Evolutionary conservation across 345 rosid genomes (phyloP).

Genomic region (Sonneratia caseolaris): DNA sequence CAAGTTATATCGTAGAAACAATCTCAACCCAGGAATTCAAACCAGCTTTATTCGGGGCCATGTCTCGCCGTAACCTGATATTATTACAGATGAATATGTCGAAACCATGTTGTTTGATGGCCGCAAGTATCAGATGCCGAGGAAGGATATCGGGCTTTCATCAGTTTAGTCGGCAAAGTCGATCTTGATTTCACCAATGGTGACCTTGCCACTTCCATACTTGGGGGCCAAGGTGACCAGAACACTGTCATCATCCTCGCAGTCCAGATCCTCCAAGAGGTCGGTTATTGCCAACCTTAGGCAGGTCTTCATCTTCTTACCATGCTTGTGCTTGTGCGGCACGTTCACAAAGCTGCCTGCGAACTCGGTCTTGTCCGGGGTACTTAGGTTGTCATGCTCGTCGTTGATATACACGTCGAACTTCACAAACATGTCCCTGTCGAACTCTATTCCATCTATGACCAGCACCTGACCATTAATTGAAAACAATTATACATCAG

Average conservation of each 20-base stretch:
- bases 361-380: constrained; percentile 36
- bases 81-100: background rate
- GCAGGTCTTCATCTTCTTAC: constrained; percentile 27
- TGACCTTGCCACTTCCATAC: constrained; percentile 17
- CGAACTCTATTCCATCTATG: constrained; percentile 34
- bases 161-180: constrained; percentile 15
- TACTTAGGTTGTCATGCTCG: constrained; percentile 18
- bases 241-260: constrained; percentile 41
- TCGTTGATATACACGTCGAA: constrained; percentile 49
- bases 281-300: constrained; percentile 37
- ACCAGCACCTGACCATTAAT: constrained; percentile 14
- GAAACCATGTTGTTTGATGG: background rate
- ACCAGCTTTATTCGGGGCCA: background rate
- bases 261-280: constrained; percentile 39
- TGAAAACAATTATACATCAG: background rate
- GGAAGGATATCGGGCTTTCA: background rate
- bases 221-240: constrained; percentile 42
- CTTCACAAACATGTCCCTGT: constrained; percentile 25
- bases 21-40: background rate
- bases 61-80: background rate
- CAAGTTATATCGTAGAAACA: background rate
- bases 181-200: constrained; percentile 32
- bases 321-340: constrained; percentile 36
- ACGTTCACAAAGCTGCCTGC: constrained; percentile 54
- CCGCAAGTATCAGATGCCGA: background rate